A percentile compares a stretch with the other conserved stretches of the same genome.
phyloP scores from a whole-genome alignment of 2,329 filamentous ascomycete species.

The Exophiala phaeomuriformis region DNA sequence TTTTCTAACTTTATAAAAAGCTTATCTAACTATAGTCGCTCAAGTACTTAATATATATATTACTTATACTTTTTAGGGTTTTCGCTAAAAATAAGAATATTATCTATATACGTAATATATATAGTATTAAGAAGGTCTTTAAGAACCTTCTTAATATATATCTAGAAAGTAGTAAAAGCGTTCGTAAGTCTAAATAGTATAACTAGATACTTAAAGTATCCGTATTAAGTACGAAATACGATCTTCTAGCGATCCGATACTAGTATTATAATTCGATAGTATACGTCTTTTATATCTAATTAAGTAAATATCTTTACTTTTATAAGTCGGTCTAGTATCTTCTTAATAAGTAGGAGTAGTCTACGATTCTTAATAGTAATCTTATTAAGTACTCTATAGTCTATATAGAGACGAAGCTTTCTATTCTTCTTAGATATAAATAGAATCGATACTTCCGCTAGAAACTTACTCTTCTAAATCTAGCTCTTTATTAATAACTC shows the following conservation, averaged over 20 bases:
- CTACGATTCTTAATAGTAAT: constrained; percentile 32
- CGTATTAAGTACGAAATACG: constrained; percentile 27
- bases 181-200: constrained; percentile 30
- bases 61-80: too few relatives aligned
- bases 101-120: not conserved
- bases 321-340: constrained; percentile 25
- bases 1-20: too few relatives aligned
- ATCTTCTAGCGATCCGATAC: constrained; percentile 32
- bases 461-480: too few relatives aligned
- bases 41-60: too few relatives aligned
- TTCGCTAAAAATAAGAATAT: not conserved
- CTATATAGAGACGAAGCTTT: constrained; percentile 26
- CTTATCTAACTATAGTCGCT: too few relatives aligned
- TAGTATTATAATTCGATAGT: constrained; percentile 27
- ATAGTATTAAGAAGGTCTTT: constrained; percentile 1
- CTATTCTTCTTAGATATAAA: constrained; percentile 7
- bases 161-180: not conserved
- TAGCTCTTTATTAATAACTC: too few relatives aligned
- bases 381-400: constrained; percentile 31
- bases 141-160: not conserved
- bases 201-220: constrained; percentile 30
- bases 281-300: constrained; percentile 27
- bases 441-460: not conserved
- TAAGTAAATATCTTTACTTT: constrained; percentile 20
- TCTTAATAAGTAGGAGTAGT: constrained; percentile 26